These are phyloP conservation scores for Cochlearia excelsa DNA, from an alignment of 345 rosid species.

Conservation along the genomic window DNA sequence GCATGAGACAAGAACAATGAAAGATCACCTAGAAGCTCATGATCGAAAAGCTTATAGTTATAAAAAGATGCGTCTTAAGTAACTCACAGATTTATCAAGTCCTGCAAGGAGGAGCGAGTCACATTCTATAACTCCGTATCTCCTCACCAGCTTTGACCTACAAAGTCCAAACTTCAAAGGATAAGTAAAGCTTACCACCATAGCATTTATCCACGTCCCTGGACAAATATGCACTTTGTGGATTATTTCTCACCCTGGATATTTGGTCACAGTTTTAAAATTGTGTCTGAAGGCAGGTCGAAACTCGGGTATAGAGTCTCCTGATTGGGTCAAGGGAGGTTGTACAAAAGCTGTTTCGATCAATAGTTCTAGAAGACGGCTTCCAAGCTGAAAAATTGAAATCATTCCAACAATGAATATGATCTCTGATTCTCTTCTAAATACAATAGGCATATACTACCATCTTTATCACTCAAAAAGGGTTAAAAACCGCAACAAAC, in stretches of 20 bases:
- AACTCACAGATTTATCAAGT: constrained; percentile 81
- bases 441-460: no score
- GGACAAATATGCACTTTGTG: not conserved
- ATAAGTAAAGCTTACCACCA: not conserved
- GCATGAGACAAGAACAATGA: constrained; percentile 34
- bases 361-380: constrained; percentile 76
- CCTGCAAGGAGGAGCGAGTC: constrained; percentile 71
- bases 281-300: constrained; percentile 91
- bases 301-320: constrained; percentile 68
- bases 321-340: constrained; percentile 67
- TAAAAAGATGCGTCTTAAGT: constrained; percentile 9
- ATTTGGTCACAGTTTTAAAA: constrained; percentile 51
- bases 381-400: constrained; percentile 63
- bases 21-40: constrained; percentile 26
- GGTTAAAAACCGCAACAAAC: constrained; percentile 38
- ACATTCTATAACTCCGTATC: constrained; percentile 84
- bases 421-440: not conserved
- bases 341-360: constrained; percentile 84
- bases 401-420: constrained; percentile 17
- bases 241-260: constrained; percentile 53
- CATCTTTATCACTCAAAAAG: constrained; percentile 8
- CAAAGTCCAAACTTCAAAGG: constrained; percentile 23
- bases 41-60: constrained; percentile 1
- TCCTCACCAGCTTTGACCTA: constrained; percentile 63
- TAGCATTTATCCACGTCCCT: no score